phyloP scores from a whole-genome alignment of 2,329 filamentous ascomycete genomes.

The Neofusicoccum laricinum region DNA sequence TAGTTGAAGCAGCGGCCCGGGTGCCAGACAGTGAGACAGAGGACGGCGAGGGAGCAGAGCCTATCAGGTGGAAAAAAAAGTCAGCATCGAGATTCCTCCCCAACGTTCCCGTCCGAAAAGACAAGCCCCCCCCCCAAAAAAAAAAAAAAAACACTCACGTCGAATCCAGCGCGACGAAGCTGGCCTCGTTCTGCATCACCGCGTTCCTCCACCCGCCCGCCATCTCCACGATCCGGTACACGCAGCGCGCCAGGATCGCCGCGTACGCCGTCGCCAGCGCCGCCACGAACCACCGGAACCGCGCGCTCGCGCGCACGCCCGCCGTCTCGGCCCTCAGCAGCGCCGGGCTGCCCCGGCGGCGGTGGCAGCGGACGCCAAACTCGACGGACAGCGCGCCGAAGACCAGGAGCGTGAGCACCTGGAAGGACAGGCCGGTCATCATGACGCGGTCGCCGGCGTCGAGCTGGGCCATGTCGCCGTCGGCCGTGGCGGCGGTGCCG shows the following conservation, averaged over 20 bases:
- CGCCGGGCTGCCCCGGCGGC: not conserved
- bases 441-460: constrained; percentile 52
- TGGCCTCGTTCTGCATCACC: constrained; percentile 47
- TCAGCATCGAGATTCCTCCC: no score
- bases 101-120: no score
- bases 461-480: constrained; percentile 37
- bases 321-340: not conserved
- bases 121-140: no score
- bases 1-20: constrained; percentile 28
- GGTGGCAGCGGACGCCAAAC: constrained; percentile 25
- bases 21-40: constrained; percentile 47
- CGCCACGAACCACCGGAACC: not conserved
- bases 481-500: constrained; percentile 54
- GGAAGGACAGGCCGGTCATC: constrained; percentile 56
- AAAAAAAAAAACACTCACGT: not conserved
- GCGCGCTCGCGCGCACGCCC: not conserved
- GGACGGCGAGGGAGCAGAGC: constrained; percentile 35
- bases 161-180: constrained; percentile 32
- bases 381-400: constrained; percentile 44
- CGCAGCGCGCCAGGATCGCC: constrained; percentile 44
- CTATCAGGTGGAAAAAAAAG: no score
- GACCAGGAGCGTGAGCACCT: constrained; percentile 52
- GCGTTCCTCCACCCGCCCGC: constrained; percentile 44
- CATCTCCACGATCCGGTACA: constrained; percentile 23
- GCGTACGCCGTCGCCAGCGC: not conserved